A percentile compares a stretch with the other conserved stretches of the same genome.
phyloP scores from a whole-genome alignment of 768 basidiomycete species.

The Phanerochaete carnosa region DNA sequence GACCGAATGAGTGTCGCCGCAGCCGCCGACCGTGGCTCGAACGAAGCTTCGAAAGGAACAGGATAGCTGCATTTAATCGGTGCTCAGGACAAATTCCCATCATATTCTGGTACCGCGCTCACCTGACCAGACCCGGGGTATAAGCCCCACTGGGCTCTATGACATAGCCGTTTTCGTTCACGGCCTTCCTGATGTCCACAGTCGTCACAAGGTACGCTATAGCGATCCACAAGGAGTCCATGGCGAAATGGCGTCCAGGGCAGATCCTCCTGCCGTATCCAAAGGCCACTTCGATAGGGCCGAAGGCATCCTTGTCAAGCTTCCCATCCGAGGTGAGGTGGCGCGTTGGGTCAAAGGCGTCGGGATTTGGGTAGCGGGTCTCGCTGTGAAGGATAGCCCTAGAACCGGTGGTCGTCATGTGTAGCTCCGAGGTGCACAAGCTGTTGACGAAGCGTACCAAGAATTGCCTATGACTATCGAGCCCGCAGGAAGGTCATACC shows the following conservation, averaged over 20 bases:
- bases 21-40: background rate
- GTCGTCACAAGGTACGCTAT: conserved; percentile 16
- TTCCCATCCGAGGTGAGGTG: conserved; percentile 12
- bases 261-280: conserved; percentile 16
- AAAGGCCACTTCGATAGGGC: background rate
- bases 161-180: conserved; percentile 13
- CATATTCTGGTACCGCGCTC: too few relatives aligned
- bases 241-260: conserved; percentile 13
- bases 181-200: conserved; percentile 9
- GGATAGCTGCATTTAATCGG: background rate
- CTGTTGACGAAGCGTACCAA: conserved; percentile 15
- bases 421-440: background rate
- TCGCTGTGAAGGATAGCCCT: conserved; percentile 39
- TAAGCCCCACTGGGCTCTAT: background rate
- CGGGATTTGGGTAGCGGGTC: conserved; percentile 29
- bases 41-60: background rate
- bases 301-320: background rate
- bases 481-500: conserved; percentile 28
- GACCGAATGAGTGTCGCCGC: background rate
- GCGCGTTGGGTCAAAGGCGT: conserved; percentile 34
- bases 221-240: conserved; percentile 16
- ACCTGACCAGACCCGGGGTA: background rate
- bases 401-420: background rate
- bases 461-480: conserved; percentile 25
- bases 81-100: background rate